These are phyloP conservation scores for Penicillium psychrosexuale DNA, from an alignment of 2,329 filamentous ascomycete genomes.

Conservation along the genomic window DNA sequence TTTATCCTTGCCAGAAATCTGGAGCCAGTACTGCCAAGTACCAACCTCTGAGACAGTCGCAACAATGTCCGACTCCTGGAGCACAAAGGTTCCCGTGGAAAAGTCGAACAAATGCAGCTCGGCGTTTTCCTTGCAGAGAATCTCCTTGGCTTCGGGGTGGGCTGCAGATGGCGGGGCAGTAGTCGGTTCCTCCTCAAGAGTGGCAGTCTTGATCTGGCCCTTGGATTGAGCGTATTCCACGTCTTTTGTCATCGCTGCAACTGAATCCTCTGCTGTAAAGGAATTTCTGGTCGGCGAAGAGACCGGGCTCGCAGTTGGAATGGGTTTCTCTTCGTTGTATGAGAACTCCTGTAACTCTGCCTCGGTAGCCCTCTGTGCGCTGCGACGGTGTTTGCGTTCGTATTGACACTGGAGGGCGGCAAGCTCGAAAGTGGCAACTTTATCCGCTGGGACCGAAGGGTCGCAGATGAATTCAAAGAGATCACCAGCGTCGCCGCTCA, in stretches of 20 bases:
- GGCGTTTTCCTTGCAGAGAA: constrained; percentile 70
- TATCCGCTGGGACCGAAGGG: constrained; percentile 62
- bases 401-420: constrained; percentile 92
- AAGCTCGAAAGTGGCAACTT: constrained; percentile 75
- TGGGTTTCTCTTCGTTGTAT: constrained; percentile 63
- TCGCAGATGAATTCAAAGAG: constrained; percentile 99
- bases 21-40: constrained; percentile 93
- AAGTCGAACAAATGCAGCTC: constrained; percentile 96
- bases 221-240: constrained; percentile 43
- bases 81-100: constrained; percentile 75
- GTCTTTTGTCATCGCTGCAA: constrained; percentile 45
- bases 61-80: constrained; percentile 71
- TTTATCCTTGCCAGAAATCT: constrained; percentile 70
- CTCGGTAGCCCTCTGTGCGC: constrained; percentile 74
- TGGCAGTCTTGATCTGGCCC: constrained; percentile 38
- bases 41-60: constrained; percentile 83
- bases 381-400: constrained; percentile 88
- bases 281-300: constrained; percentile 45
- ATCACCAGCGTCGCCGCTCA: constrained; percentile 90
- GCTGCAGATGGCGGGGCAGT: constrained; percentile 58
- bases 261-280: constrained; percentile 41
- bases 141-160: constrained; percentile 67
- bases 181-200: constrained; percentile 49
- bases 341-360: constrained; percentile 78
- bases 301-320: constrained; percentile 59